phyloP scores from a whole-genome alignment of 1,284 basidiomycete genomes.

The Cerrena zonata region DNA sequence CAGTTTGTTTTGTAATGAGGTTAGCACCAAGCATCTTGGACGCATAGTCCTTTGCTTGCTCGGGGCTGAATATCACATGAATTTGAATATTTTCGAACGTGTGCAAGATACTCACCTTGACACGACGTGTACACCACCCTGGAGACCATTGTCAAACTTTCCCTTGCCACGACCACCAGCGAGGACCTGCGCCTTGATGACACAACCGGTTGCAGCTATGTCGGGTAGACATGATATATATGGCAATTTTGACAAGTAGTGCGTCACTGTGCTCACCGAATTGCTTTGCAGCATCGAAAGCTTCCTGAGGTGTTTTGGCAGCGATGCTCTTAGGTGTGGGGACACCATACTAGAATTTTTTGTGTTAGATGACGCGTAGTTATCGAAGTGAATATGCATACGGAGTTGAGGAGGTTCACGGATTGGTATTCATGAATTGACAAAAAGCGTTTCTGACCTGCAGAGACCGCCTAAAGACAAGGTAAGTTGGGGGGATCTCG shows the following conservation, averaged over 20 bases:
- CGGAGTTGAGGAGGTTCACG: slow-evolving; percentile 89
- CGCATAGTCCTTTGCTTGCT: slow-evolving; percentile 85
- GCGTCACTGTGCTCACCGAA: slow-evolving; percentile 54
- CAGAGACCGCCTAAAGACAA: slow-evolving; percentile 49
- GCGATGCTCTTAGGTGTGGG: slow-evolving; percentile 89
- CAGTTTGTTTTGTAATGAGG: slow-evolving; percentile 99
- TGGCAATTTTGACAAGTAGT: neutral
- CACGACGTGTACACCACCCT: slow-evolving; percentile 96
- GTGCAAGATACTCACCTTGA: slow-evolving; percentile 49
- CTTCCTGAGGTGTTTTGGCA: slow-evolving; percentile 87
- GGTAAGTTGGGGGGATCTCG: slow-evolving; percentile 3
- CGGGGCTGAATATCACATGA: slow-evolving; percentile 50
- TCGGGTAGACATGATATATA: slow-evolving; percentile 1
- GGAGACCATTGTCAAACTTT: slow-evolving; percentile 91
- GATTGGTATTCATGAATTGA: slow-evolving; percentile 99
- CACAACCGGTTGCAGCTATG: slow-evolving; percentile 65
- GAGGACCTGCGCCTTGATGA: slow-evolving; percentile 98
- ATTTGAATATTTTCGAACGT: slow-evolving; percentile 8
- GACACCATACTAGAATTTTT: slow-evolving; percentile 75
- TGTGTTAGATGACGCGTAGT: neutral
- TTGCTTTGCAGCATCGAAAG: slow-evolving; percentile 80
- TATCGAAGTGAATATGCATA: slow-evolving; percentile 31
- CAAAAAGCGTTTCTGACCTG: slow-evolving; percentile 85
- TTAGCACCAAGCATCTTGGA: slow-evolving; percentile 91
- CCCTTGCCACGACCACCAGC: slow-evolving; percentile 99